phyloP scores from a whole-genome alignment of 495 filamentous ascomycete genomes.

The Emericellopsis terricola region DNA sequence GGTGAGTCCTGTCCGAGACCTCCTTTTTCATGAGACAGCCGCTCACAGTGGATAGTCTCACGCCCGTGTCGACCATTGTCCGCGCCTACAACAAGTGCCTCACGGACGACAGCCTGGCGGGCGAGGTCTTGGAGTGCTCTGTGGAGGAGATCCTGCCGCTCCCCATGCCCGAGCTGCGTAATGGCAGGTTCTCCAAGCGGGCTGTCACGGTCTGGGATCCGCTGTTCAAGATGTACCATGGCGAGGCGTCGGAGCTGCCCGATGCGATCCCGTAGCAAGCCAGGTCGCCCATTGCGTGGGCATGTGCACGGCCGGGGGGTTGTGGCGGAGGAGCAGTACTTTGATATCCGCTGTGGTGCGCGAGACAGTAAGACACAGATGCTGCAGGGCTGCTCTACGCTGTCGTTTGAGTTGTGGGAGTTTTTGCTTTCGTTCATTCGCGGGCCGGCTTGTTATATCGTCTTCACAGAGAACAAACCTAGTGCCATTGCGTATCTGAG shows the following conservation, averaged over 20 bases:
- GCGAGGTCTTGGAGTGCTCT: slow-evolving; percentile 16
- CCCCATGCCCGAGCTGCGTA: slow-evolving; percentile 9
- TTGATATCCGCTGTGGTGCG: too few relatives aligned
- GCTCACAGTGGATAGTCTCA: slow-evolving; percentile 6
- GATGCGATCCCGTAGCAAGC: slow-evolving; percentile 15
- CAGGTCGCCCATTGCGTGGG: too few relatives aligned
- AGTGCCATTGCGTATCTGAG: too few relatives aligned
- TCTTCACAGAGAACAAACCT: too few relatives aligned
- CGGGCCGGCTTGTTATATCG: too few relatives aligned
- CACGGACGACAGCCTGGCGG: slow-evolving; percentile 9
- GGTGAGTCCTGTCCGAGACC: neutral
- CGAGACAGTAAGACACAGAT: too few relatives aligned
- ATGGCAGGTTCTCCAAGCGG: slow-evolving; percentile 12
- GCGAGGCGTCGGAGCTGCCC: slow-evolving; percentile 15
- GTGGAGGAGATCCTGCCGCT: slow-evolving; percentile 9
- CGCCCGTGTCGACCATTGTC: slow-evolving; percentile 16
- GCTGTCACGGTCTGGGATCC: slow-evolving; percentile 19
- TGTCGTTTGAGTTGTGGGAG: too few relatives aligned
- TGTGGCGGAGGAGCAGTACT: too few relatives aligned
- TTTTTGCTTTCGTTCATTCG: too few relatives aligned
- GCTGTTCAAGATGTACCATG: slow-evolving; percentile 17
- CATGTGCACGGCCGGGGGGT: too few relatives aligned
- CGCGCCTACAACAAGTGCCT: slow-evolving; percentile 14
- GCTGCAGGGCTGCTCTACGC: too few relatives aligned
- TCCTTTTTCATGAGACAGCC: neutral